A percentile compares a stretch with the other conserved stretches of the same genome.
These are phyloP conservation scores for Paramecium octaurelia DNA, from an alignment of 73 alveolate species.

Conservation along the genomic window DNA sequence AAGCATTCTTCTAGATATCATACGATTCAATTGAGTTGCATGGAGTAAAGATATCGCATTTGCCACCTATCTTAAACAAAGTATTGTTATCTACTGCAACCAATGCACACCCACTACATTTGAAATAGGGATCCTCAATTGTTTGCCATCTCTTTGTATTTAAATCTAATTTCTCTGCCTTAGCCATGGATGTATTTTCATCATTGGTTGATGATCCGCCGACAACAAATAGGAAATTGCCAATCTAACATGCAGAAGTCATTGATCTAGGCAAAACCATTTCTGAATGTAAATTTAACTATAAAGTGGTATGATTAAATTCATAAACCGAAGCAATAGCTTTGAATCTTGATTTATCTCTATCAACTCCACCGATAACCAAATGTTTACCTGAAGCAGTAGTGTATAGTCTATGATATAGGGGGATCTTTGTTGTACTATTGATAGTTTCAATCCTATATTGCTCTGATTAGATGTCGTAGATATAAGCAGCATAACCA, in stretches of 20 bases:
- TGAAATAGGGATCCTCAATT: neutral
- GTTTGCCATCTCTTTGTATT: neutral
- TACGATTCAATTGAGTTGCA: neutral
- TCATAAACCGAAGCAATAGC: slow-evolving; percentile 1
- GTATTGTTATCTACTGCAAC: neutral
- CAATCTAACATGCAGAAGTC: slow-evolving; percentile 22
- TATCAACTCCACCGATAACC: slow-evolving; percentile 32
- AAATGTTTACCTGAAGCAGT: neutral
- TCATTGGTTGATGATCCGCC: slow-evolving; percentile 43
- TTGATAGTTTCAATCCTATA: neutral
- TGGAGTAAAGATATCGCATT: slow-evolving; percentile 39
- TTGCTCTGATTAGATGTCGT: neutral
- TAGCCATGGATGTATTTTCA: slow-evolving; percentile 34
- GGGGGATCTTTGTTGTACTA: neutral
- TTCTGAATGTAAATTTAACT: neutral
- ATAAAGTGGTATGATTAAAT: neutral
- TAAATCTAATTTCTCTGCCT: slow-evolving; percentile 24
- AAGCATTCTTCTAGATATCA: neutral
- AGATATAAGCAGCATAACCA: neutral
- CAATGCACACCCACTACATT: slow-evolving; percentile 26
- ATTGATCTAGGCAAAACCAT: slow-evolving; percentile 36
- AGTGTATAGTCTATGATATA: neutral
- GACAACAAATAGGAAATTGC: neutral
- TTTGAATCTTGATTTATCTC: slow-evolving; percentile 28
- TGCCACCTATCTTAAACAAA: slow-evolving; percentile 15